These are phyloP conservation scores for Rhizophagus sp. DNA, from an alignment of 192 early-diverging fungal genomes.

Conservation along the genomic window DNA sequence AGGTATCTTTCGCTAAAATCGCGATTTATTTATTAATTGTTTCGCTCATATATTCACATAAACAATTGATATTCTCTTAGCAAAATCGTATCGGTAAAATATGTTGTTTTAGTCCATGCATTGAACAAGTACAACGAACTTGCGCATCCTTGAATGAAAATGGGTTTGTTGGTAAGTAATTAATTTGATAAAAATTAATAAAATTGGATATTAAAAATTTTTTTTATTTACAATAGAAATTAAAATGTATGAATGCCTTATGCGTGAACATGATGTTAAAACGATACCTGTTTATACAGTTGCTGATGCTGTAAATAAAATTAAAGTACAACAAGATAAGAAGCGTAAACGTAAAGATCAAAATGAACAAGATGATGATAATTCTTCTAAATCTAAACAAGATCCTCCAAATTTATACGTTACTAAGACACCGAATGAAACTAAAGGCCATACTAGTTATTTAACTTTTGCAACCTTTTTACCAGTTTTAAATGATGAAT, in stretches of 20 bases:
- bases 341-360: slow-evolving; percentile 45
- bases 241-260: slow-evolving; percentile 90
- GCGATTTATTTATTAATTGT: neutral
- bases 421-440: slow-evolving; percentile 58
- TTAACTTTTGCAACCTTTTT: slow-evolving; percentile 89
- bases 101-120: slow-evolving; percentile 94
- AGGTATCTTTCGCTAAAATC: slow-evolving; percentile 30
- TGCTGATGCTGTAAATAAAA: slow-evolving; percentile 56
- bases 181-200: neutral
- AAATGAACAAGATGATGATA: slow-evolving; percentile 32
- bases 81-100: slow-evolving; percentile 79
- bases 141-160: slow-evolving; percentile 73
- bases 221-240: slow-evolving; percentile 30
- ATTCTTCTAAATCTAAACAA: slow-evolving; percentile 26
- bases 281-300: slow-evolving; percentile 64
- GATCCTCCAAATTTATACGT: slow-evolving; percentile 53
- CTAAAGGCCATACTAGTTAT: slow-evolving; percentile 92
- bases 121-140: slow-evolving; percentile 91
- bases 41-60: neutral
- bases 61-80: neutral
- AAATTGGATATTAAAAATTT: slow-evolving; percentile 12
- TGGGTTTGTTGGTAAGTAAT: slow-evolving; percentile 75
- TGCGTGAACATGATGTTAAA: slow-evolving; percentile 74
- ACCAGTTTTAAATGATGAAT: slow-evolving; percentile 38
- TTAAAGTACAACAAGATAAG: slow-evolving; percentile 39